These are phyloP conservation scores for Paxillus rubicundulus DNA, from an alignment of 768 basidiomycete species.

Conservation along the genomic window DNA sequence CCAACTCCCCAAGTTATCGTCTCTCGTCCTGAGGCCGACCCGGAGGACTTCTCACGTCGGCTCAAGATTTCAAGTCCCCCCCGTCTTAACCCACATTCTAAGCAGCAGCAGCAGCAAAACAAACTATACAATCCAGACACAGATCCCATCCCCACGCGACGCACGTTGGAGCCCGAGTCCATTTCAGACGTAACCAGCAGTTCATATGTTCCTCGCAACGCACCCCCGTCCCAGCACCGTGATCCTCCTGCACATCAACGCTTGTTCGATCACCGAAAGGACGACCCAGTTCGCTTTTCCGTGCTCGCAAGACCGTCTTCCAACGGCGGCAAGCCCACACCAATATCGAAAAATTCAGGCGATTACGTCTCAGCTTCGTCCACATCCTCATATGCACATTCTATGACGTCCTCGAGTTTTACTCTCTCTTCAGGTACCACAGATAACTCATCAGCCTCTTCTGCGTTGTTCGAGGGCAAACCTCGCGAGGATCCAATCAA, in stretches of 20 bases:
- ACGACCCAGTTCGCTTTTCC: constrained; percentile 87
- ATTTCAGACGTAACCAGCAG: constrained; percentile 57
- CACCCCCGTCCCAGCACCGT: constrained; percentile 37
- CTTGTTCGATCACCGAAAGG: constrained; percentile 85
- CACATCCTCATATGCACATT: constrained; percentile 70
- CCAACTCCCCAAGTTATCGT: constrained; percentile 33
- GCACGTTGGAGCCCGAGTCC: constrained; percentile 62
- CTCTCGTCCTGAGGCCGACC: constrained; percentile 53
- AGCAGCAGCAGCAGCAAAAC: constrained; percentile 31
- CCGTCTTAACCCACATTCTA: constrained; percentile 35
- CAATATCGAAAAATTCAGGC: constrained; percentile 59
- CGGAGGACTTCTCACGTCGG: constrained; percentile 69
- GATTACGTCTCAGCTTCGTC: constrained; percentile 77
- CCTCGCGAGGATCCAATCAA: constrained; percentile 53
- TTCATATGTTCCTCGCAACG: constrained; percentile 40
- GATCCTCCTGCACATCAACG: constrained; percentile 40
- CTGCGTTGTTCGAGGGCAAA: constrained; percentile 62
- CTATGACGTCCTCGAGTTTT: constrained; percentile 64
- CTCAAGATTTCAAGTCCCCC: constrained; percentile 63
- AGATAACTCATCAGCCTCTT: constrained; percentile 70
- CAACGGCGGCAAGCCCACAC: constrained; percentile 39
- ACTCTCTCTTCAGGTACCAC: constrained; percentile 74
- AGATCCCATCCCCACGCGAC: constrained; percentile 61
- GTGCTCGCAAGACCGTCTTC: constrained; percentile 51
- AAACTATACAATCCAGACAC: constrained; percentile 74